These are phyloP conservation scores for Starmera caribaea DNA, from an alignment of 805 yeast species.

Conservation along the genomic window DNA sequence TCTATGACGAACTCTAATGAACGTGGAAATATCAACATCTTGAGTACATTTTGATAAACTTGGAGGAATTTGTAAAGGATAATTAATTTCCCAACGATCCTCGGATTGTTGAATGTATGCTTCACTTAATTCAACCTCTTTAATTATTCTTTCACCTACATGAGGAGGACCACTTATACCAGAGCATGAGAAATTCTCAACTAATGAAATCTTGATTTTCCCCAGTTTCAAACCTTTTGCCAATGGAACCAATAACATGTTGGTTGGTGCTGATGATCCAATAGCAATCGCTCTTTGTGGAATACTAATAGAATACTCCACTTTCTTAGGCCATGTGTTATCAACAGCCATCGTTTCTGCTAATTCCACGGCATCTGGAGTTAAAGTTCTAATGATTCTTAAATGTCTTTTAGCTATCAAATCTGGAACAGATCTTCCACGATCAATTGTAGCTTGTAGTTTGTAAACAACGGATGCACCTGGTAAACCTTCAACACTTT, in stretches of 20 bases:
- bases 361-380: slow-evolving; percentile 79
- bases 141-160: slow-evolving; percentile 52
- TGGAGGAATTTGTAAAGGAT: slow-evolving; percentile 57
- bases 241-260: slow-evolving; percentile 67
- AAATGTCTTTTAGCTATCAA: slow-evolving; percentile 60
- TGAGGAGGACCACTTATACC: slow-evolving; percentile 49
- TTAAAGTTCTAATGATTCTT: slow-evolving; percentile 75
- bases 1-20: slow-evolving; percentile 82
- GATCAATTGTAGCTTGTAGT: slow-evolving; percentile 70
- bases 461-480: slow-evolving; percentile 67
- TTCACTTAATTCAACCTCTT: slow-evolving; percentile 35
- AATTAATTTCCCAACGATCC: slow-evolving; percentile 69
- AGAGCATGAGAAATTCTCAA: slow-evolving; percentile 57
- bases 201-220: slow-evolving; percentile 53
- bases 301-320: slow-evolving; percentile 78
- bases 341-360: slow-evolving; percentile 90
- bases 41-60: slow-evolving; percentile 72
- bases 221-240: slow-evolving; percentile 76
- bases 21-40: slow-evolving; percentile 65
- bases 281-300: slow-evolving; percentile 87
- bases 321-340: slow-evolving; percentile 91
- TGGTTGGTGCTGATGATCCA: slow-evolving; percentile 68
- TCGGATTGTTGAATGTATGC: slow-evolving; percentile 20
- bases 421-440: slow-evolving; percentile 66
- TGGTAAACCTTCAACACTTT: slow-evolving; percentile 83